Evolutionary conservation across 495 filamentous ascomycete species (phyloP).

Genomic region (Daldinia vernicosa): DNA sequence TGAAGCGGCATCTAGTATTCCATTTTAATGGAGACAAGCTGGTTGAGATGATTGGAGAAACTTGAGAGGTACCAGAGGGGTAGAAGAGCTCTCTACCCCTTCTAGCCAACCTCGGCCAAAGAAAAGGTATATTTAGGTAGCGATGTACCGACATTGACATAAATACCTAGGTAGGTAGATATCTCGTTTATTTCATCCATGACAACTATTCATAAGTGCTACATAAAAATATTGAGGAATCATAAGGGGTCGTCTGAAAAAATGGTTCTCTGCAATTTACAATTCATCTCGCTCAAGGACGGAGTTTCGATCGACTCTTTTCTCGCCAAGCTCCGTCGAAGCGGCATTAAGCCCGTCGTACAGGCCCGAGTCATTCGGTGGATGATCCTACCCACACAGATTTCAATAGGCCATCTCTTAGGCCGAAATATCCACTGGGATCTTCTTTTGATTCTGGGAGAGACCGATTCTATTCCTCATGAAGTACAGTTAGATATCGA

Average conservation of each 20-base stretch:
- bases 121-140: background rate
- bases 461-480: constrained; percentile 47
- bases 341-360: constrained; percentile 50
- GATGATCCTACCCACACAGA: constrained; percentile 64
- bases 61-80: background rate
- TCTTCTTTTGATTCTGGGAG: constrained; percentile 62
- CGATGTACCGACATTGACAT: background rate
- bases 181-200: background rate
- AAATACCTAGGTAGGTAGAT: too few species aligned
- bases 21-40: background rate
- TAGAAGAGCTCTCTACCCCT: constrained; percentile 19
- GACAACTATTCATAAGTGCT: background rate
- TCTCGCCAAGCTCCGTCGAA: constrained; percentile 52
- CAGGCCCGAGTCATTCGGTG: constrained; percentile 61
- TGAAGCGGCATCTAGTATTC: background rate
- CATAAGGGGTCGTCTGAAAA: constrained; percentile 1
- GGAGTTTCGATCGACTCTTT: constrained; percentile 47
- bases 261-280: constrained; percentile 60
- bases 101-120: constrained; percentile 32
- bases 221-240: background rate
- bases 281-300: constrained; percentile 53
- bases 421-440: constrained; percentile 62
- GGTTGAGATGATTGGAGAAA: background rate
- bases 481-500: constrained; percentile 46
- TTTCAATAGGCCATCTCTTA: constrained; percentile 59